Percentiles rank a stretch among this genome's conserved stretches.
phyloP scores from a whole-genome alignment of 2,329 filamentous ascomycete species.

The Fusarium sterilihyphosum region DNA sequence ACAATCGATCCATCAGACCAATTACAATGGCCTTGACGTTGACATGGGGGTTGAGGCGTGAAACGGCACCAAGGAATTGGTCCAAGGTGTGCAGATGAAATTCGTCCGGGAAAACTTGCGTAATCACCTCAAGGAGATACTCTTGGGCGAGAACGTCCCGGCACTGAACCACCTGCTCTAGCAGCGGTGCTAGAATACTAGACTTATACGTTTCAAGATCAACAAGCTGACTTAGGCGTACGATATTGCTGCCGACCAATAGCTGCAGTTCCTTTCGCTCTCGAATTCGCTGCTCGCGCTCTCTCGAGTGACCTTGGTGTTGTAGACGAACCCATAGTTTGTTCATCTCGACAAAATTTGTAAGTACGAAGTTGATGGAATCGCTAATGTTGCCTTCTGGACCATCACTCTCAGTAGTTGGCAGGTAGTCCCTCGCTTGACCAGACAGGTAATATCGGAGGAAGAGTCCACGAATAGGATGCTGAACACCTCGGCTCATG shows the following conservation, averaged over 20 bases:
- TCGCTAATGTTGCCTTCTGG: slow-evolving; percentile 96
- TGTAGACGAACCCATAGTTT: slow-evolving; percentile 98
- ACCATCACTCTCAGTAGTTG: slow-evolving; percentile 83
- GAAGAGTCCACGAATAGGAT: slow-evolving; percentile 94
- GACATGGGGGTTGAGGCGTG: slow-evolving; percentile 92
- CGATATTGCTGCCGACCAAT: slow-evolving; percentile 95
- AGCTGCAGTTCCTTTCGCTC: slow-evolving; percentile 96
- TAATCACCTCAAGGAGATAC: slow-evolving; percentile 97
- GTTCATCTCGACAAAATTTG: slow-evolving; percentile 99
- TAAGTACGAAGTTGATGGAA: slow-evolving; percentile 97
- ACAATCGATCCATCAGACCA: slow-evolving; percentile 95
- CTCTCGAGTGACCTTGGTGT: slow-evolving; percentile 95
- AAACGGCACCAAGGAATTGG: slow-evolving; percentile 92
- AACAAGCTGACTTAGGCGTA: slow-evolving; percentile 92
- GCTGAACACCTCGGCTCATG: slow-evolving; percentile 98
- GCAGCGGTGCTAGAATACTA: slow-evolving; percentile 83
- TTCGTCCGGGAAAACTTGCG: slow-evolving; percentile 98
- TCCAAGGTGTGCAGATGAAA: slow-evolving; percentile 97
- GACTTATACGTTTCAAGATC: slow-evolving; percentile 95
- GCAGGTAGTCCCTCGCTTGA: slow-evolving; percentile 90
- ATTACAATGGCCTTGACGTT: slow-evolving; percentile 99
- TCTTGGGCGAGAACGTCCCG: slow-evolving; percentile 97
- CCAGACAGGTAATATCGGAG: slow-evolving; percentile 95
- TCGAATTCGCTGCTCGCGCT: slow-evolving; percentile 91
- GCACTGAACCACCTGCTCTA: slow-evolving; percentile 98